Evolutionary conservation across 1,139 yeast species (phyloP).

Genomic region (Hemisphaericaspora xylofermentans): DNA sequence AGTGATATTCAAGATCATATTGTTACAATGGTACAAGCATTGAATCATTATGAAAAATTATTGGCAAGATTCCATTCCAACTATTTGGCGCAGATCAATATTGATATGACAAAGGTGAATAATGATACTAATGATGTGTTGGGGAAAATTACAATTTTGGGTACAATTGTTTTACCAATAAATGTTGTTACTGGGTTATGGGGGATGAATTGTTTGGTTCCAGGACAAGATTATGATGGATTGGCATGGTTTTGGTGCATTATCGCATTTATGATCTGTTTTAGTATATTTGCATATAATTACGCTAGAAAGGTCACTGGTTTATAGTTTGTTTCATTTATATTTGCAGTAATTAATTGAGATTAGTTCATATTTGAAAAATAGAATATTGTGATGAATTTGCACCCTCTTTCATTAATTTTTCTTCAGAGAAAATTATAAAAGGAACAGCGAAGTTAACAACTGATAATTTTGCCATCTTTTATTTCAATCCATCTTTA

Average conservation of each 20-base stretch:
- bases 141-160: slow-evolving; percentile 88
- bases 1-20: slow-evolving; percentile 91
- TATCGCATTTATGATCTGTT: slow-evolving; percentile 32
- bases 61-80: slow-evolving; percentile 92
- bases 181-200: slow-evolving; percentile 94
- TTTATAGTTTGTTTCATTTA: slow-evolving; percentile 18
- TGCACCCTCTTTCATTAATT: too few species aligned
- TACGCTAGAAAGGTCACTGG: slow-evolving; percentile 48
- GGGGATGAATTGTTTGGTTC: slow-evolving; percentile 98
- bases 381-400: too few species aligned
- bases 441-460: too few species aligned
- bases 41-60: slow-evolving; percentile 90
- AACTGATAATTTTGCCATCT: neutral
- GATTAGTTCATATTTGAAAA: too few species aligned
- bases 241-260: slow-evolving; percentile 74
- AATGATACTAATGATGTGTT: slow-evolving; percentile 95
- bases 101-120: slow-evolving; percentile 96
- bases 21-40: slow-evolving; percentile 91
- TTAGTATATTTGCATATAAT: slow-evolving; percentile 41
- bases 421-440: too few species aligned
- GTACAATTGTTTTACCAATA: slow-evolving; percentile 92
- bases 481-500: neutral
- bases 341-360: too few species aligned
- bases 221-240: slow-evolving; percentile 79
- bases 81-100: slow-evolving; percentile 92